Evolutionary conservation across 176 grass and related monocot species (phyloP), one percentile per base, ranked within the genome.

Genomic region (Raddia distichophylla): DNA sequence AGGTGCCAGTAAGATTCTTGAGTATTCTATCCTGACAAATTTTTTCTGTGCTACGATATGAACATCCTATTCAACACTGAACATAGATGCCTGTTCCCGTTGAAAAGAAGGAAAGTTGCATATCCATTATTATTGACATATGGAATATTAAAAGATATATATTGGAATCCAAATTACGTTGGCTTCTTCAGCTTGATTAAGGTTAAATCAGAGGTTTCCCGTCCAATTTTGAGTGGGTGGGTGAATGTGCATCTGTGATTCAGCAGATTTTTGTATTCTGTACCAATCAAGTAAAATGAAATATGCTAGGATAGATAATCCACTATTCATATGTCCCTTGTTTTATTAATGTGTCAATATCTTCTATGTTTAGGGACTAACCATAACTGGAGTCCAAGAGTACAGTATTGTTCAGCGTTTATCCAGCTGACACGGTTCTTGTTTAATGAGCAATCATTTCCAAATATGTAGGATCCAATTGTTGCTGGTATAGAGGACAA

Each of bases 401-500:
- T 57, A 18, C 32, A 57, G 1, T 48, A 78, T 32, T 69, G 8
- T 54, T 51, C 64, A 2, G 2, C 5, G 14, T 84, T 84, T 80
- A 0, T 49, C 2, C 65, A 20, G 3, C 10, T 80, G 43, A 74
- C 48, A 49, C 66, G 17, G 27, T 82, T 82, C 42, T 70, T 87
- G 34, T 78, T 48, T 82, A 35, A 73, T 67, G 42, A 85, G 33
- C 4, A 82, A 55, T 63, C 56, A 37, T 85, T 16, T 58, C 58
- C 47, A 73, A 72, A 79, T 69, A 82, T 93, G 60, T 68, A 99
- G 96, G 96, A 99, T 71, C 81, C 88, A 68, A 93, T 99, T 83
- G 83, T 99, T 90, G 85, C 82, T 73, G 84, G 82, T 75, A 87
- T 99, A 88, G 96, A 99, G 67, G 93, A 95, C 18, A 99, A 99